Conservation (phyloP, 2,329 filamentous ascomycete species). For the Penicillium psychrosexuale region DNA sequence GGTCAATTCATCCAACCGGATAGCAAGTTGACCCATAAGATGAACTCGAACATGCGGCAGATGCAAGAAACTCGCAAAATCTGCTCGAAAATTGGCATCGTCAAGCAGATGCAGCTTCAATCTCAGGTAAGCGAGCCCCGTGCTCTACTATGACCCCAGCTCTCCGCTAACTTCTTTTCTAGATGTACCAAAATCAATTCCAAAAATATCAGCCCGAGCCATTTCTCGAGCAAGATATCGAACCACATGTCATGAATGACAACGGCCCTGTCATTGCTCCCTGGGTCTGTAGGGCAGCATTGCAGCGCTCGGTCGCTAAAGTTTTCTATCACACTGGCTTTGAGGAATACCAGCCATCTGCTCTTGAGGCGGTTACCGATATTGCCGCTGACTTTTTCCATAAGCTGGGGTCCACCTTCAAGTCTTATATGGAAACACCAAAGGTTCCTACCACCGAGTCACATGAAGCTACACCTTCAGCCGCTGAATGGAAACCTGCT, state of each 20-base stretch:
- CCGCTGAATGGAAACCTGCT: conserved; percentile 57
- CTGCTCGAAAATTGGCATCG: conserved; percentile 92
- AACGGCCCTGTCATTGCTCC: conserved; percentile 84
- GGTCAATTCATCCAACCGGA: conserved; percentile 73
- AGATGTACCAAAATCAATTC: conserved; percentile 98
- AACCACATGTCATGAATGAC: conserved; percentile 84
- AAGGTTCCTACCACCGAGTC: conserved; percentile 60
- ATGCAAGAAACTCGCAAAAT: conserved; percentile 97
- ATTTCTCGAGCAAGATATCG: conserved; percentile 81
- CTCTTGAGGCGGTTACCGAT: conserved; percentile 84
- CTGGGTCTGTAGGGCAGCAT: conserved; percentile 73
- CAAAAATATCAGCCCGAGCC: conserved; percentile 91
- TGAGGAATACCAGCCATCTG: conserved; percentile 93
- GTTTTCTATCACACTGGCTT: conserved; percentile 96
- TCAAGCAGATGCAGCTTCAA: conserved; percentile 99
- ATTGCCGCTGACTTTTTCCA: conserved; percentile 85
- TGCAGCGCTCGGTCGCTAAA: conserved; percentile 89
- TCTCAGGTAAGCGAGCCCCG: conserved; percentile 65
- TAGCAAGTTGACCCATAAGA: conserved; percentile 70
- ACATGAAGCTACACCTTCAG: conserved; percentile 35
- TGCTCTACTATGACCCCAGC: neutral
- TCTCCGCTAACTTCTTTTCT: conserved; percentile 11
- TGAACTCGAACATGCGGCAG: conserved; percentile 87
- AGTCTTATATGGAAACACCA: conserved; percentile 77
- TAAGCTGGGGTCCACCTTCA: conserved; percentile 76